Base-by-base conservation (phyloP, 2,329 filamentous ascomycete genomes). In the Talaromyces marneffei region DNA sequence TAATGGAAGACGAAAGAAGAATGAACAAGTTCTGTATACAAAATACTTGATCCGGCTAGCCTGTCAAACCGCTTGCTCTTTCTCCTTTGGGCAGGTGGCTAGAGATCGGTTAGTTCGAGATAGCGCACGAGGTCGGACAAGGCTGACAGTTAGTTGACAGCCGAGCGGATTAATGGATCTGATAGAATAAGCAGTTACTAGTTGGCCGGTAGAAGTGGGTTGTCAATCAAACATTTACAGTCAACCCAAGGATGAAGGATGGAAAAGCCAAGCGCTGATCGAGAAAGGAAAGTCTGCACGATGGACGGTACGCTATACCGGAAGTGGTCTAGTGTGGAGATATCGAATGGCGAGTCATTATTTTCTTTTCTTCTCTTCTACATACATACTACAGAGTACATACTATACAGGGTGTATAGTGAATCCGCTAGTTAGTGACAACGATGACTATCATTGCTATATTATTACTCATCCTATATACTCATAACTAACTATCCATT, bases 231-330 rank as follows among this genome's bases (percentile, higher is more conserved):
- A 18, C 8, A 16, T 18, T 14, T 14, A 52, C 14, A 48, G 44
- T 3, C 44, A 27, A 35, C 9, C 27, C 20, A 20, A 33, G 29
- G 35, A 16, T 23, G 33, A 29, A 55, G 35, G 20, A 50, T 27
- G 50, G 18, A 53, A 18, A 35, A 53, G 18, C 33, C 31, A 54
- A 35, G 39, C 42, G 33, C 20, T 64, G 52, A 53, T 59, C 61
- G 31, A 72, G 69, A 75, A 73, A 66, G 74, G 74, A 75, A 75
- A 67, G 71, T 75, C 72, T 67, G 68, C 68, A 74, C 72, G 73
- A 72, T 42, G 42, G n/a, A 29, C 14, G 37, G n/a, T n/a, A 2
- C 46, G 46, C 57, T 46, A 59, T 59, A 23, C 57, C 44, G 1
- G 2, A 53, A 53, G 6, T 4, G 18, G 16, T n/a, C 35, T 59